Conservation (phyloP, 2,329 filamentous ascomycete genomes). For the Beauveria scarabaeidicola region DNA sequence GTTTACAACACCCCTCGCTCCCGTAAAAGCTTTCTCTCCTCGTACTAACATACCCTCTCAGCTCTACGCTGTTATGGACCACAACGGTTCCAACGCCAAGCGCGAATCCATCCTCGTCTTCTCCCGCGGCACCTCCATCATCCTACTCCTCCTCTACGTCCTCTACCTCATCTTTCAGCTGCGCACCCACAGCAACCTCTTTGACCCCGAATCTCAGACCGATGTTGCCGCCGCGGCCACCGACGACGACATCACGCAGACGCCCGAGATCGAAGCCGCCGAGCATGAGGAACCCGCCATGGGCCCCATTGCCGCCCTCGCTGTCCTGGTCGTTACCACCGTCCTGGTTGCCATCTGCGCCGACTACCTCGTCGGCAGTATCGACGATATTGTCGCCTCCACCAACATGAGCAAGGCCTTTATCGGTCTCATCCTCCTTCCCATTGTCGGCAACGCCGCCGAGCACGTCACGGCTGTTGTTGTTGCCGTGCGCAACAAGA, state of each 20-base stretch:
- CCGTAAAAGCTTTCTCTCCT: neutral
- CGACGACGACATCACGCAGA: slow-evolving; percentile 30
- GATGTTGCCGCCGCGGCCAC: slow-evolving; percentile 21
- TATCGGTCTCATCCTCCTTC: slow-evolving; percentile 70
- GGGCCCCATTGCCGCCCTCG: slow-evolving; percentile 52
- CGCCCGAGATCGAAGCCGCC: slow-evolving; percentile 34
- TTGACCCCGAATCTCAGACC: slow-evolving; percentile 44
- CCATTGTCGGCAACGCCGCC: slow-evolving; percentile 72
- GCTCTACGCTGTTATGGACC: slow-evolving; percentile 58
- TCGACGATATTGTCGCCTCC: slow-evolving; percentile 61
- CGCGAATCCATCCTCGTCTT: slow-evolving; percentile 56
- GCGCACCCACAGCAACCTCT: slow-evolving; percentile 63
- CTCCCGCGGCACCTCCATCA: slow-evolving; percentile 68
- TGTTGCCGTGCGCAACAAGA: slow-evolving; percentile 69
- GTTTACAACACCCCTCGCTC: slow-evolving; percentile 12
- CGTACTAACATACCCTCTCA: slow-evolving; percentile 17
- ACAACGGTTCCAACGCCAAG: slow-evolving; percentile 33
- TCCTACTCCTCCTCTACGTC: slow-evolving; percentile 65
- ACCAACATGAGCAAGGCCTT: slow-evolving; percentile 71
- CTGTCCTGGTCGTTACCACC: slow-evolving; percentile 62
- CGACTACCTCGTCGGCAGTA: slow-evolving; percentile 69
- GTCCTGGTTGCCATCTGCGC: slow-evolving; percentile 64
- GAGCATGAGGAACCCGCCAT: slow-evolving; percentile 40
- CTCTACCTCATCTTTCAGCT: slow-evolving; percentile 75
- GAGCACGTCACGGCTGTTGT: slow-evolving; percentile 77